Percentiles rank a stretch among this genome's conserved stretches.
Evolutionary conservation across 345 rosid genomes (phyloP).

Genomic region (Moricandia arvensis): DNA sequence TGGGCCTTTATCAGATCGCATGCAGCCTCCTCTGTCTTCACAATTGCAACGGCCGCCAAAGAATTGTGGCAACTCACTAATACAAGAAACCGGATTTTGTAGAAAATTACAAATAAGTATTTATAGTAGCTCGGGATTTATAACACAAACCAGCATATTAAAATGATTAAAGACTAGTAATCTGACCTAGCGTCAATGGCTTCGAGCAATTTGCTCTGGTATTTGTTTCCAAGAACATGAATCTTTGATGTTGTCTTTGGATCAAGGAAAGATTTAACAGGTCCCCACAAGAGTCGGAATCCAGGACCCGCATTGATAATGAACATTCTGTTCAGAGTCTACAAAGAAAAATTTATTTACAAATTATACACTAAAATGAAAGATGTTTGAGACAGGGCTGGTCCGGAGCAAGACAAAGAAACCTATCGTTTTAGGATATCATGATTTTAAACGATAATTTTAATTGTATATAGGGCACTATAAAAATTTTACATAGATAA

Average conservation of each 20-base stretch:
- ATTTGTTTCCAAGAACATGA: conserved; percentile 95
- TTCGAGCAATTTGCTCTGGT: conserved; percentile 83
- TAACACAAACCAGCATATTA: background rate
- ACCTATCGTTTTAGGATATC: too few species aligned
- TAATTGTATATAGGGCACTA: too few species aligned
- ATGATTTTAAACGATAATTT: too few species aligned
- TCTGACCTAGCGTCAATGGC: conserved; percentile 73
- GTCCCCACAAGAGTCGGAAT: conserved; percentile 87
- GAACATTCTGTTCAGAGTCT: conserved; percentile 93
- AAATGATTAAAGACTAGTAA: background rate
- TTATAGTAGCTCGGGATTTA: background rate
- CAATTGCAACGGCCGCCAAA: conserved; percentile 91
- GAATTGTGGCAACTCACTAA: conserved; percentile 92
- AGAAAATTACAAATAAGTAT: background rate
- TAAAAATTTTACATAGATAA: too few species aligned
- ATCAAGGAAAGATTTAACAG: conserved; percentile 75
- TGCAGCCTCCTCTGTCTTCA: conserved; percentile 89
- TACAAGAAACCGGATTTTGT: conserved; percentile 2
- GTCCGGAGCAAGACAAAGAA: too few species aligned
- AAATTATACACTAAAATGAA: too few species aligned
- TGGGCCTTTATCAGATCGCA: conserved; percentile 95
- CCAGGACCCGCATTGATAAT: conserved; percentile 94
- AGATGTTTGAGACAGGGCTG: too few species aligned
- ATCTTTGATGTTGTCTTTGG: conserved; percentile 88
- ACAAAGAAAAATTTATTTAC: background rate